Evolutionary conservation across 176 grass and related monocot species (phyloP).

Genomic region (Aechmea fasciata): DNA sequence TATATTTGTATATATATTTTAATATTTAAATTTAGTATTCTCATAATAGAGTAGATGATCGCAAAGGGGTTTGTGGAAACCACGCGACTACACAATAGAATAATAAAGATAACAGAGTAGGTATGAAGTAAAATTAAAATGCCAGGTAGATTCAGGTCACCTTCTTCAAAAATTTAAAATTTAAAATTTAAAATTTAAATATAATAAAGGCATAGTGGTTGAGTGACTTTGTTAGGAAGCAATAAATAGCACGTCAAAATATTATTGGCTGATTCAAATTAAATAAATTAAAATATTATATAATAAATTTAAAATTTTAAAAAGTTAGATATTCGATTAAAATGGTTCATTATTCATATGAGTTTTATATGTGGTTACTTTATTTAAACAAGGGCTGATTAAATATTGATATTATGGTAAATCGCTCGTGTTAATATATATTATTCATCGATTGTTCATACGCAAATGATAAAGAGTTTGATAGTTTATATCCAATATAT

Average conservation of each 20-base stretch:
- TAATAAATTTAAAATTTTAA: background rate
- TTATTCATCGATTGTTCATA: no score
- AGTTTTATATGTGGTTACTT: no score
- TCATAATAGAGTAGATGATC: background rate
- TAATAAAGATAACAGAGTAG: background rate
- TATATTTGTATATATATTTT: background rate
- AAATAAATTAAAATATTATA: background rate
- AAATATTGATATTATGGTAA: no score
- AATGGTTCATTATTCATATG: no score
- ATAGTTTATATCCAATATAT: no score
- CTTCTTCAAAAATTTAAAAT: background rate
- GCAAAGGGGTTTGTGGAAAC: background rate
- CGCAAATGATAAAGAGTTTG: no score
- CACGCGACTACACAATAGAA: background rate
- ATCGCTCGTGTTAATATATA: no score
- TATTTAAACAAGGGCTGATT: no score
- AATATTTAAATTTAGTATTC: background rate
- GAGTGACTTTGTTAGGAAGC: background rate
- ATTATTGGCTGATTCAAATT: background rate
- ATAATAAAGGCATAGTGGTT: background rate
- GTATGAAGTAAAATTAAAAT: background rate
- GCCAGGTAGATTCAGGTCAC: background rate
- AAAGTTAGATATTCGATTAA: background rate
- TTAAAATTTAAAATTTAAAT: background rate
- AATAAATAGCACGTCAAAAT: background rate